These are phyloP conservation scores for Trichoderma guizhouense DNA, from an alignment of 2,329 filamentous ascomycete genomes.

Conservation along the genomic window DNA sequence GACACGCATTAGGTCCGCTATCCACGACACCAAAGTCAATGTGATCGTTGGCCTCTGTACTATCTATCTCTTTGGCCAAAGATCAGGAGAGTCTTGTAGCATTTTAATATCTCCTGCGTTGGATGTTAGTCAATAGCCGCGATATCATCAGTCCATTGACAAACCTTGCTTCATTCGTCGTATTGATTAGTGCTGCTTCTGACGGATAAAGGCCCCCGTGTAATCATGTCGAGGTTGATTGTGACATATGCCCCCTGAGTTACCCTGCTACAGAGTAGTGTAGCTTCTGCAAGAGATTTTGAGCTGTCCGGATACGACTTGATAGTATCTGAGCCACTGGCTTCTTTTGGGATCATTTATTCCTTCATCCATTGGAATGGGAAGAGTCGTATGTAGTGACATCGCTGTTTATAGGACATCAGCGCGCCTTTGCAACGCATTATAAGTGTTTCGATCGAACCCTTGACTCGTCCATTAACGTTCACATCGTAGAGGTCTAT, in stretches of 20 bases:
- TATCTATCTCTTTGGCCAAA: constrained; percentile 28
- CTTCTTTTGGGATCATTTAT: neutral
- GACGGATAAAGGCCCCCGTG: constrained; percentile 34
- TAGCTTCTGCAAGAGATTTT: neutral
- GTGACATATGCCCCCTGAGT: constrained; percentile 29
- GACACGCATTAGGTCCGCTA: constrained; percentile 32
- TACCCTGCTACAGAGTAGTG: neutral
- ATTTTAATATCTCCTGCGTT: constrained; percentile 34
- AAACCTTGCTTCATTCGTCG: constrained; percentile 23
- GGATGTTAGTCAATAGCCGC: constrained; percentile 36
- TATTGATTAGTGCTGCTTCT: constrained; percentile 24
- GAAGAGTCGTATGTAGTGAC: neutral
- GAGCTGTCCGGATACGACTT: neutral
- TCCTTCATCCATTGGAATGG: neutral
- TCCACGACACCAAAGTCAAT: constrained; percentile 36
- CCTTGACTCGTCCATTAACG: too few species aligned
- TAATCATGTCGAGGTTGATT: constrained; percentile 30
- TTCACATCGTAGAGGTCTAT: too few species aligned
- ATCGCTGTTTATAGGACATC: neutral
- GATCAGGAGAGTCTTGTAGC: constrained; percentile 34
- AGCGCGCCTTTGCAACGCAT: too few species aligned
- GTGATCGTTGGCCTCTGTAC: constrained; percentile 6
- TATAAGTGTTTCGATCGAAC: too few species aligned
- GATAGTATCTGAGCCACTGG: neutral
- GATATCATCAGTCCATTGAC: constrained; percentile 33